A percentile compares a stretch with the other conserved stretches of the same genome.
Conservation (phyloP, 2,329 filamentous ascomycete species). For the Tolypocladium cylindrosporum region DNA sequence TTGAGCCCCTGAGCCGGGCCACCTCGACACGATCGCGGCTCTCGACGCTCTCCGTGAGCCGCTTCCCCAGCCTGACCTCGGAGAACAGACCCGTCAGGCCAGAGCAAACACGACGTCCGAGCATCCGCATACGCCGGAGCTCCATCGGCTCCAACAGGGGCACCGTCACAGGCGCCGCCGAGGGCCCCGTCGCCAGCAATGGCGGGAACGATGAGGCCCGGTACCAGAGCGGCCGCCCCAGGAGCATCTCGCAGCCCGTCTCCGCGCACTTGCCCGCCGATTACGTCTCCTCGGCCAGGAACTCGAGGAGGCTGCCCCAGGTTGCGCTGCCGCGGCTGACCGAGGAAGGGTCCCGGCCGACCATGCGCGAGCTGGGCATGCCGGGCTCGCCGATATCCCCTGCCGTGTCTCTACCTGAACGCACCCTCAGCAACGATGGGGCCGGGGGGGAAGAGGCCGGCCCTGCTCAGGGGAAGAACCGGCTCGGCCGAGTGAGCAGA, state of each 20-base stretch:
- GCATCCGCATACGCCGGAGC: conserved; percentile 13
- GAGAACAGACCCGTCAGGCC: background rate
- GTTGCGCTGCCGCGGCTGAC: conserved; percentile 26
- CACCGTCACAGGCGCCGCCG: background rate
- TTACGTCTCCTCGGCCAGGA: conserved; percentile 11
- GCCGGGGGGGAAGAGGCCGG: background rate
- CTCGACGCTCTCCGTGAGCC: conserved; percentile 1
- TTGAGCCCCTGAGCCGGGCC: background rate
- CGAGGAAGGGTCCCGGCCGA: conserved; percentile 26
- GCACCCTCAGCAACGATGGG: background rate
- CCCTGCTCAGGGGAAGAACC: background rate
- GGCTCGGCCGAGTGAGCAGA: background rate
- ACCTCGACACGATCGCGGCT: conserved; percentile 2
- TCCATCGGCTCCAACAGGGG: conserved; percentile 1
- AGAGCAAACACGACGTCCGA: conserved; percentile 8
- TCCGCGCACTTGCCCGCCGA: conserved; percentile 11
- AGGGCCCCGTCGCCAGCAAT: background rate
- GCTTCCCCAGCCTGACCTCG: background rate
- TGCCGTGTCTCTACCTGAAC: conserved; percentile 14
- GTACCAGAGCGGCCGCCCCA: conserved; percentile 11
- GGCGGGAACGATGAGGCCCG: background rate
- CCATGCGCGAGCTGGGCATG: conserved; percentile 22
- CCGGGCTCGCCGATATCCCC: conserved; percentile 13
- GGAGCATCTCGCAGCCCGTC: conserved; percentile 26
- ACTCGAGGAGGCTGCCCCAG: conserved; percentile 21